Base-by-base conservation (phyloP, 2,329 filamentous ascomycete species). In the Sclerotinia borealis region DNA sequence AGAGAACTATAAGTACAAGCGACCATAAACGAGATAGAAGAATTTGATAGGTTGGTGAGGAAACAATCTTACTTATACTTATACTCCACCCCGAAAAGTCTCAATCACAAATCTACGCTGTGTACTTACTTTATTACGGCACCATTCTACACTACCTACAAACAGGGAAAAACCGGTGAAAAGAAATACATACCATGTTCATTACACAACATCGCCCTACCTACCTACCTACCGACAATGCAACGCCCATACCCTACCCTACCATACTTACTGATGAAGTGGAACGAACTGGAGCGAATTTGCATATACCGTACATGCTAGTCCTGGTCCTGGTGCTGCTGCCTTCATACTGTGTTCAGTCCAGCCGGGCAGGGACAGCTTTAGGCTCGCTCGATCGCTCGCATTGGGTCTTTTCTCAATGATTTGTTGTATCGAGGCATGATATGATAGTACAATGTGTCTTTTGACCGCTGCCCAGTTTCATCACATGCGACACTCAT, bases 41-140 rank as follows among this genome's bases (percentile, higher is more conserved):
- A n/a, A n/a, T n/a, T n/a, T 39, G 39, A 56, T 25, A 45, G 39
- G n/a, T n/a, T n/a, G n/a, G 54, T 29, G 54, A 56, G 27, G 34
- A n/a, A 22, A 45, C 6, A n/a, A 56, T 45, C 39, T 45, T 56
- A 56, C 13, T 56, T 56, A 56, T 56, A 56, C 39, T 45, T 34
- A 25, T 56, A 56, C 39, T 45, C 25, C 17, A 29, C 13, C 19
- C 11, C 34, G 3, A 1, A 22, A 34, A 4, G 11, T 47, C n/a
- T 25, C 4, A 43, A 31, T 34, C 13, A 34, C 13, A 45, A n/a
- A n/a, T n/a, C n/a, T n/a, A n/a, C n/a, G n/a, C n/a, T n/a, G n/a
- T n/a, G n/a, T n/a, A n/a, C n/a, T n/a, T n/a, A n/a, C n/a, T n/a
- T n/a, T n/a, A n/a, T n/a, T 15, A 56, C 9, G 19, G 39, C n/a